Base-by-base conservation (phyloP, 805 yeast genomes). In the Torulaspora delbrueckii region DNA sequence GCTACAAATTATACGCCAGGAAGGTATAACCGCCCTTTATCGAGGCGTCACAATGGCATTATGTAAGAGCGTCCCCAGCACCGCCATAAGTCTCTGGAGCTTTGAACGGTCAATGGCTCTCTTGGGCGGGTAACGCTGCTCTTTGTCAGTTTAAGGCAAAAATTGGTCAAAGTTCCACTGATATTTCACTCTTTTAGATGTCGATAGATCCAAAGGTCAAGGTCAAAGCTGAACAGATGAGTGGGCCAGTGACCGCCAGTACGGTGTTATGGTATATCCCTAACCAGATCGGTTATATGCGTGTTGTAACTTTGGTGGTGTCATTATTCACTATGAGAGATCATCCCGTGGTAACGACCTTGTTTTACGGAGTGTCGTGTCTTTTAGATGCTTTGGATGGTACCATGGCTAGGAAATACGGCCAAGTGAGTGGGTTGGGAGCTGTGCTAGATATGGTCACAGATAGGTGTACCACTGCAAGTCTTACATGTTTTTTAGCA, bases 391-490 rank as follows among this genome's bases (percentile, higher is more conserved):
- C 99, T 0, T 78, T 89, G 47, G 99, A 93, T 65, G 99, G 99
- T 3, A 81, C 84, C 45, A 95, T 96, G 46, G 99, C 99, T 4
- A 77, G 99, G 52, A 77, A 76, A 58, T 87, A 75, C 64, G 79
- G 86, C 63, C 99, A 93, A 66, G 84, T 96, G 12, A 86, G 97
- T 26, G 77, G 79, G 55, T 87, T 88, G 55, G 99, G 99, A 30
- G 98, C 99, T 14, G 96, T 95, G 16, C 76, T 93, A 57, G 99
- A 93, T 67, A 93, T 93, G 99, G 97, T 93, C 26, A 91, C 99
- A 14, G 99, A 93, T 66, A 77, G 99, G 62, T 93, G 97, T 64
- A 90, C 99, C 10, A 93, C 99, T 0, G 79, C 95, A 10, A 84
- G 96, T n/a, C 75, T 93, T 59, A 81, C 93, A 55, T 89, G 95